Percentiles rank a stretch among this genome's conserved stretches.
phyloP scores from a whole-genome alignment of 192 early-diverging fungal genomes.

The Podila epicladia region DNA sequence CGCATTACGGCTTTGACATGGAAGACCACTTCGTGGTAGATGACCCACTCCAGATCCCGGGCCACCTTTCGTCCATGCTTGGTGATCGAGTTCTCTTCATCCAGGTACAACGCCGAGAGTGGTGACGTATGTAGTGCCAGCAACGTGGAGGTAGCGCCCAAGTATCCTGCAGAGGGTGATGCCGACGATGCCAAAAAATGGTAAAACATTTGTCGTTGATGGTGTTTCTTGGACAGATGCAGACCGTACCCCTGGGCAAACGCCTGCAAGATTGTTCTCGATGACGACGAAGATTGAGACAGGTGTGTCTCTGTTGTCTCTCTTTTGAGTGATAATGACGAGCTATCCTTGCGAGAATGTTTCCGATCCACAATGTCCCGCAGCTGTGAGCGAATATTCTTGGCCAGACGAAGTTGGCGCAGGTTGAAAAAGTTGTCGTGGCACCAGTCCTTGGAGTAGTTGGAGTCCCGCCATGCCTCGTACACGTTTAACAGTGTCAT shows the following conservation, averaged over 20 bases:
- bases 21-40: conserved; percentile 93
- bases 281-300: conserved; percentile 35
- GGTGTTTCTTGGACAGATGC: conserved; percentile 94
- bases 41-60: conserved; percentile 87
- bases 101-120: conserved; percentile 87
- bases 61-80: conserved; percentile 45
- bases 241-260: conserved; percentile 93
- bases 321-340: conserved; percentile 3
- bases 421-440: conserved; percentile 89
- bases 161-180: conserved; percentile 24
- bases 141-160: conserved; percentile 83
- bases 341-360: conserved; percentile 21
- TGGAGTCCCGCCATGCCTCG: conserved; percentile 77
- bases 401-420: conserved; percentile 82
- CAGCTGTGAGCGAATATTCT: conserved; percentile 90
- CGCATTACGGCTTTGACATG: conserved; percentile 98
- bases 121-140: conserved; percentile 94
- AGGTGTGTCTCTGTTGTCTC: background rate
- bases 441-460: conserved; percentile 85
- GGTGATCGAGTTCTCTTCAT: conserved; percentile 57
- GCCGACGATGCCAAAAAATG: conserved; percentile 59
- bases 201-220: conserved; percentile 65
- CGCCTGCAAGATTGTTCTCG: conserved; percentile 77
- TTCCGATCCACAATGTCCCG: conserved; percentile 87
- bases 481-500: conserved; percentile 87